Evolutionary conservation across 164 flowering plant species (phyloP).

Genomic region (Stephania japonica): DNA sequence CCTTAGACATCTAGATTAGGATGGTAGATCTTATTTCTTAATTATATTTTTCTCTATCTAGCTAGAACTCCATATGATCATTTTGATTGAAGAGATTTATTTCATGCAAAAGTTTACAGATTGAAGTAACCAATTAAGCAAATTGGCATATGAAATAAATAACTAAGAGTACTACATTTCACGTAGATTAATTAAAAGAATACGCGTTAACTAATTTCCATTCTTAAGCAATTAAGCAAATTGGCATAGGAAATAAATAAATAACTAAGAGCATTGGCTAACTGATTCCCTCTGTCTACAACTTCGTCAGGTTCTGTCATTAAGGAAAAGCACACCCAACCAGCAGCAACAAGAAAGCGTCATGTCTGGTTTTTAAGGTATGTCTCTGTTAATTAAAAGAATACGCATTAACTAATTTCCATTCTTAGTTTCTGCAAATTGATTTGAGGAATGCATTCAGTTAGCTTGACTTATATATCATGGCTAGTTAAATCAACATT

Average conservation of each 20-base stretch:
- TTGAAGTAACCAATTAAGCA: background rate
- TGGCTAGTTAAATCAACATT: background rate
- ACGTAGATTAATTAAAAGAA: too few species aligned
- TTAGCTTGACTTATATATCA: background rate
- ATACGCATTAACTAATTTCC: background rate
- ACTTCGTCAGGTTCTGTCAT: background rate
- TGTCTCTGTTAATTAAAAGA: background rate
- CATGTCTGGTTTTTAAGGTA: background rate
- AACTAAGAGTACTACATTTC: background rate
- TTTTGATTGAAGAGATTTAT: background rate
- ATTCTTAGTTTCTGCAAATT: background rate
- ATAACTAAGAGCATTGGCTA: background rate
- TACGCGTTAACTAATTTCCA: too few species aligned
- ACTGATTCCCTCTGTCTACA: background rate
- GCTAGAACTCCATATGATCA: background rate
- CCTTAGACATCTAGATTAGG: background rate
- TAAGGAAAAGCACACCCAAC: background rate
- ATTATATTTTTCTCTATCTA: background rate
- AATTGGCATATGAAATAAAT: background rate
- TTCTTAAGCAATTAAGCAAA: background rate
- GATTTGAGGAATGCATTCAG: background rate
- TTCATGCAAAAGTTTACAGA: background rate
- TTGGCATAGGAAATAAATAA: background rate
- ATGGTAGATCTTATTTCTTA: background rate
- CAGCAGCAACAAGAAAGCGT: background rate